These are phyloP conservation scores for Leccinellum albellum DNA, from an alignment of 768 basidiomycete species.

Conservation along the genomic window DNA sequence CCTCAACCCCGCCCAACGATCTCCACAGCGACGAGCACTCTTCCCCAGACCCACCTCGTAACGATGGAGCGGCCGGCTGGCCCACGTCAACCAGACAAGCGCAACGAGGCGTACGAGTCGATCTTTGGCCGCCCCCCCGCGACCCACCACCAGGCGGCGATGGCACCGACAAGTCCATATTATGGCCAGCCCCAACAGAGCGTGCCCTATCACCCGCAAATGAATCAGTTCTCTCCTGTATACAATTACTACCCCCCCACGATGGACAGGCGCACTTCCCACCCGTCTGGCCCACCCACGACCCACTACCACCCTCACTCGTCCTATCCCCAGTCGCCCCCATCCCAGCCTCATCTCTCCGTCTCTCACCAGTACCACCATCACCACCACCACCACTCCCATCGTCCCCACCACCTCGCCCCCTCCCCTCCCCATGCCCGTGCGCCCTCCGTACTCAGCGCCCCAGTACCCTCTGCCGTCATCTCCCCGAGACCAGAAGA, in stretches of 20 bases:
- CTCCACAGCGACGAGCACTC: constrained; percentile 5
- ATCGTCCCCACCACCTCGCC: constrained; percentile 30
- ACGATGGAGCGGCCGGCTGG: constrained; percentile 55
- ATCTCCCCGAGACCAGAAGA: constrained; percentile 48
- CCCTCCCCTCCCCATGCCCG: constrained; percentile 42
- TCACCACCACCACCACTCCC: constrained; percentile 19
- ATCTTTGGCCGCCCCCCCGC: constrained; percentile 79
- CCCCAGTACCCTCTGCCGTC: constrained; percentile 39
- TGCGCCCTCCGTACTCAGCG: constrained; percentile 49
- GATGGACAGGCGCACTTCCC: constrained; percentile 48
- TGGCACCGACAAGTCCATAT: constrained; percentile 3
- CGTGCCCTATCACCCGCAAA: constrained; percentile 19
- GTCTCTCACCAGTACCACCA: constrained; percentile 1
- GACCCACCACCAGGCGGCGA: constrained; percentile 42
- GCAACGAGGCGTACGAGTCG: constrained; percentile 77
- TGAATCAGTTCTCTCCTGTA: constrained; percentile 33
- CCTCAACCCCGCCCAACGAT: constrained; percentile 1
- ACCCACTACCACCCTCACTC: constrained; percentile 20
- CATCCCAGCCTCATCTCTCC: constrained; percentile 19
- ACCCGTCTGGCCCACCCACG: constrained; percentile 37
- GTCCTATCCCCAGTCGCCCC: constrained; percentile 37
- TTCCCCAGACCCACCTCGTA: background rate
- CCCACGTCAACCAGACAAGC: constrained; percentile 64
- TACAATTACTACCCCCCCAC: constrained; percentile 39
- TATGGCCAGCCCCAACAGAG: constrained; percentile 16